Percentiles rank a stretch among this genome's conserved stretches.
phyloP scores from a whole-genome alignment of 2,329 filamentous ascomycete species.

The Cryphonectria parasitica region DNA sequence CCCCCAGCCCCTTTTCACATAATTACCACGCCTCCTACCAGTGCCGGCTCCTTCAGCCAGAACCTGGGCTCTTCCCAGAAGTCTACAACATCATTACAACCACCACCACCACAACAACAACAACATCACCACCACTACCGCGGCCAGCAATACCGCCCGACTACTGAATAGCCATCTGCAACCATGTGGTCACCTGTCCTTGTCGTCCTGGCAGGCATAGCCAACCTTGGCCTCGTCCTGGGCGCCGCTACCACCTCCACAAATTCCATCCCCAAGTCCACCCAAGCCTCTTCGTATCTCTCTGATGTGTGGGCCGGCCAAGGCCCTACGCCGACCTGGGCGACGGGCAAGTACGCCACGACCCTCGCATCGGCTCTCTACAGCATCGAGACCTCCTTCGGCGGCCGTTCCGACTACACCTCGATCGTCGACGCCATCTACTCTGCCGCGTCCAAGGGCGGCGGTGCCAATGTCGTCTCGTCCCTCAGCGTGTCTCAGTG shows the following conservation, averaged over 20 bases:
- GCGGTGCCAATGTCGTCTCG: slow-evolving; percentile 21
- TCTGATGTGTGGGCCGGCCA: slow-evolving; percentile 10
- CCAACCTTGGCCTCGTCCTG: slow-evolving; percentile 19
- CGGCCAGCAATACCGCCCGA: neutral
- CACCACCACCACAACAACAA: neutral
- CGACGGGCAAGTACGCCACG: slow-evolving; percentile 31
- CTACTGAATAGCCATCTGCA: too few relatives aligned
- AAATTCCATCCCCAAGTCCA: slow-evolving; percentile 20
- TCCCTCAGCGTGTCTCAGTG: slow-evolving; percentile 27
- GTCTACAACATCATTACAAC: neutral
- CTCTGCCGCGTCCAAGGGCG: slow-evolving; percentile 27
- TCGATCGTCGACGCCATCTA: slow-evolving; percentile 30
- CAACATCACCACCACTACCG: too few relatives aligned
- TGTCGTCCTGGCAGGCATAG: slow-evolving; percentile 14
- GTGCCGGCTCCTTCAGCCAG: neutral
- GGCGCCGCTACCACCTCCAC: slow-evolving; percentile 10
- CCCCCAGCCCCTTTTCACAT: neutral
- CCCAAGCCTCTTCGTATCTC: slow-evolving; percentile 20
- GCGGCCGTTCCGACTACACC: slow-evolving; percentile 28
- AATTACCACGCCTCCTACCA: neutral
- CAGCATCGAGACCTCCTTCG: slow-evolving; percentile 31
- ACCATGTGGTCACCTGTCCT: neutral
- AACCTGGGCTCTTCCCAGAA: neutral
- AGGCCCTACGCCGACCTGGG: slow-evolving; percentile 30
- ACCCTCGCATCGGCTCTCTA: slow-evolving; percentile 30